Evolutionary conservation across 2,329 filamentous ascomycete species (phyloP).

Genomic region (Graphiopsis chlorocephala): DNA sequence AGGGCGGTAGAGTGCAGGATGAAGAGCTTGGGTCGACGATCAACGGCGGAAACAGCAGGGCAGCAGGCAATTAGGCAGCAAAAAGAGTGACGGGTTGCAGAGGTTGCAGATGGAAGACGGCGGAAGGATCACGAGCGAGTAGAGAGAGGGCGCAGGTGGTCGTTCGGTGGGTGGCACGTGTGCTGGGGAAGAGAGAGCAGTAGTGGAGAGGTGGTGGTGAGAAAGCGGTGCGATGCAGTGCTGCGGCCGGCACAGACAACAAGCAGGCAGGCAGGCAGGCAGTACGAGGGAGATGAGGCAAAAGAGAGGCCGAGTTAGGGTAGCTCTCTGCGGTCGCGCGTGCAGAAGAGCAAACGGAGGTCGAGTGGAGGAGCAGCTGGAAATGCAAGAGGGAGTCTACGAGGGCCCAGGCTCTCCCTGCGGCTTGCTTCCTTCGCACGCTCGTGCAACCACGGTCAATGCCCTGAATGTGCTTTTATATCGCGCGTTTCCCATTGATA

Average conservation of each 20-base stretch:
- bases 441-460: background rate
- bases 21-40: background rate
- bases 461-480: background rate
- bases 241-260: background rate
- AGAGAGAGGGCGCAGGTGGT: background rate
- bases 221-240: background rate
- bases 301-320: background rate
- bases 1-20: background rate
- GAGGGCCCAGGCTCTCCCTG: background rate
- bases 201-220: background rate
- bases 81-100: background rate
- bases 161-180: background rate
- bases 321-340: background rate
- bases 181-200: background rate
- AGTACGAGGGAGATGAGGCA: background rate
- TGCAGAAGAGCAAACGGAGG: background rate
- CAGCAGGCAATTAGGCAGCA: background rate
- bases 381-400: background rate
- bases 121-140: slow-evolving; percentile 1
- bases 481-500: background rate
- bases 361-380: background rate
- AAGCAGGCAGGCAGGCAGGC: background rate
- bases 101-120: background rate
- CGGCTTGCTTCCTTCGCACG: background rate
- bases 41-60: background rate